Evolutionary conservation across 768 basidiomycete species (phyloP), one percentile per base, ranked within the genome.

Genomic region (Dictyophora rubrovolvata): DNA sequence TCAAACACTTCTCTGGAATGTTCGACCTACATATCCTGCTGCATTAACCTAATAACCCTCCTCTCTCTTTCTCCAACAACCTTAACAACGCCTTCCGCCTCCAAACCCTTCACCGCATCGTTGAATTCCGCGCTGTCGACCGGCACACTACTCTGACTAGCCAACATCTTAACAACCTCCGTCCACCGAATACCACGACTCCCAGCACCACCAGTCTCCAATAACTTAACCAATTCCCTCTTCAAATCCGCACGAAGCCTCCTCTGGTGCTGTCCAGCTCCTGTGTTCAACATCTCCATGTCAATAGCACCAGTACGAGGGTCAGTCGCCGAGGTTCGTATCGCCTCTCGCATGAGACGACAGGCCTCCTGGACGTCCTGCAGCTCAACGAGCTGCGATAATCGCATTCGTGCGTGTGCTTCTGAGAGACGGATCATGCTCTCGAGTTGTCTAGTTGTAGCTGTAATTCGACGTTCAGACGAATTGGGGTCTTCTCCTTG

Each of bases 261-360:
- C 64, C 93, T 77, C 73, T 94, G 89, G 22, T 93, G 88, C 54
- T 83, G 77, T 1, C 90, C 92, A 2, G 93, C 91, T 1, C 96
- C 96, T 1, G 93, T 94, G 69, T 93, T 94, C 65, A 99, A 79
- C 68, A 99, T 70, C 56, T 93, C 90, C 83, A 97, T 89, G 70
- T 98, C 94, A 68, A 97, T 95, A 79, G 94, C 93, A 55, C 95
- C 95, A 12, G 94, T 97, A 21, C 89, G 79, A 10, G 95, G 95
- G 71, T 98, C 94, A 78, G 95, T 94, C 46, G 93, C 93, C 62
- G 85, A 86, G 62, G 94, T 93, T 65, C 91, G 83, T 72, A 99
- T 89, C 4, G 95, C 96, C 69, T 95, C 92, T 50, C 91, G 84
- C 86, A 99, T 98, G 65, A 99, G 80, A n/a, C 96, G 79, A 66